Percentiles rank a stretch among this genome's conserved stretches.
phyloP scores from a whole-genome alignment of 2,329 filamentous ascomycete genomes.

The Ceratocystis harringtonii region DNA sequence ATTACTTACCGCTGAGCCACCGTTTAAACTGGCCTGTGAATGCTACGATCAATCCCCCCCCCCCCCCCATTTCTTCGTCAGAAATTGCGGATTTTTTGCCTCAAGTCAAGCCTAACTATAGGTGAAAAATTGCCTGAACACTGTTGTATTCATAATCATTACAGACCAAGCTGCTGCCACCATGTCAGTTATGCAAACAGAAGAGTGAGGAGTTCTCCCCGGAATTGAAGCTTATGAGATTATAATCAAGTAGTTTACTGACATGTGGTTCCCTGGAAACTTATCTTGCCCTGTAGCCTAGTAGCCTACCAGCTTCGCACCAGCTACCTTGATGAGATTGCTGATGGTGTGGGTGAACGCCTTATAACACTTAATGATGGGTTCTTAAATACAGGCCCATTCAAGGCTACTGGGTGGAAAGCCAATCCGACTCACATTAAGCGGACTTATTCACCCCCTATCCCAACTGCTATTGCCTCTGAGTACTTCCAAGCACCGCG shows the following conservation, averaged over 20 bases:
- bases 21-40: too few species aligned
- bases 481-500: slow-evolving; percentile 69
- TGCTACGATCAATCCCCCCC: too few species aligned
- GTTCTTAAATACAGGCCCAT: slow-evolving; percentile 65
- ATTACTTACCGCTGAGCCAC: too few species aligned
- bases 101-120: too few species aligned
- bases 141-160: background rate
- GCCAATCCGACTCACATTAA: slow-evolving; percentile 61
- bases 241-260: background rate
- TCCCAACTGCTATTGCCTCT: slow-evolving; percentile 65
- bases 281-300: slow-evolving; percentile 36
- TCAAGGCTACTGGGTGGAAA: slow-evolving; percentile 71
- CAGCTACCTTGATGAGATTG: slow-evolving; percentile 63
- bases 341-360: slow-evolving; percentile 72
- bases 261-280: background rate
- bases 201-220: slow-evolving; percentile 14
- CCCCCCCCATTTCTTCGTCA: too few species aligned
- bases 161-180: slow-evolving; percentile 19
- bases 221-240: background rate
- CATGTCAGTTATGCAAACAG: slow-evolving; percentile 16
- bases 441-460: slow-evolving; percentile 72
- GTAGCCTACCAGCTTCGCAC: slow-evolving; percentile 70
- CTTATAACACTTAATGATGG: slow-evolving; percentile 67
- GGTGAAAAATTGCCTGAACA: background rate
- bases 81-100: too few species aligned